Evolutionary conservation across 225 moss, liverwort and hornwort species (phyloP).

Genomic region (Lunularia cruciata): DNA sequence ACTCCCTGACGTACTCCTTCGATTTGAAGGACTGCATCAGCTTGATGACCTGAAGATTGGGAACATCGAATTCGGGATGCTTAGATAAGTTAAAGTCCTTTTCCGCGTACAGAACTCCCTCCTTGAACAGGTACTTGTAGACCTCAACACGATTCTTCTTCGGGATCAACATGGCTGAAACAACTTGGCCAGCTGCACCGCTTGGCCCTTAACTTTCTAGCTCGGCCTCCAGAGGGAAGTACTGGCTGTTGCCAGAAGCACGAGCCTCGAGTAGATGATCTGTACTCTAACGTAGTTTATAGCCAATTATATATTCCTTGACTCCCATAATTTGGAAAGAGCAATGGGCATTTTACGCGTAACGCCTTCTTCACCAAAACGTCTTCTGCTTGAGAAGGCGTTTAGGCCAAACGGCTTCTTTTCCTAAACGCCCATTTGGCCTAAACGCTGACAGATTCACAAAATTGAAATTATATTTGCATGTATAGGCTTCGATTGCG

Average conservation of each 20-base stretch:
- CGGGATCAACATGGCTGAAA: slow-evolving; percentile 67
- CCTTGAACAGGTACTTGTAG: slow-evolving; percentile 82
- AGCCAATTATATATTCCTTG: no score
- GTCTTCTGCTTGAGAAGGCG: no score
- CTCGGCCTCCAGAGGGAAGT: not conserved
- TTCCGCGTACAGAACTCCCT: slow-evolving; percentile 78
- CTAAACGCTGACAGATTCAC: no score
- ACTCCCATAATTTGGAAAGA: no score
- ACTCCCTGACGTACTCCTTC: slow-evolving; percentile 60
- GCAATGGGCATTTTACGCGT: no score
- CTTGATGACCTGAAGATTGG: slow-evolving; percentile 49
- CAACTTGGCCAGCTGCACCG: not conserved
- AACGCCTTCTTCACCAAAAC: no score
- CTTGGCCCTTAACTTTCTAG: not conserved
- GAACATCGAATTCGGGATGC: slow-evolving; percentile 49
- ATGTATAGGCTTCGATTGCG: no score
- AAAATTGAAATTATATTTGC: no score
- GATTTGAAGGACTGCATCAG: slow-evolving; percentile 53
- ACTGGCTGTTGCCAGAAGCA: slow-evolving; percentile 2
- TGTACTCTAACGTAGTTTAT: no score
- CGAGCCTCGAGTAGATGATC: no score
- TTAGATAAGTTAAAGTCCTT: slow-evolving; percentile 80
- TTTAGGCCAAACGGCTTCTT: no score
- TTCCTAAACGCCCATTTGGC: no score
- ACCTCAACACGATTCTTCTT: slow-evolving; percentile 94